Evolutionary conservation across 192 early-diverging fungal genomes (phyloP), one percentile per base, ranked within the genome.

Genomic region (Backusella circina): DNA sequence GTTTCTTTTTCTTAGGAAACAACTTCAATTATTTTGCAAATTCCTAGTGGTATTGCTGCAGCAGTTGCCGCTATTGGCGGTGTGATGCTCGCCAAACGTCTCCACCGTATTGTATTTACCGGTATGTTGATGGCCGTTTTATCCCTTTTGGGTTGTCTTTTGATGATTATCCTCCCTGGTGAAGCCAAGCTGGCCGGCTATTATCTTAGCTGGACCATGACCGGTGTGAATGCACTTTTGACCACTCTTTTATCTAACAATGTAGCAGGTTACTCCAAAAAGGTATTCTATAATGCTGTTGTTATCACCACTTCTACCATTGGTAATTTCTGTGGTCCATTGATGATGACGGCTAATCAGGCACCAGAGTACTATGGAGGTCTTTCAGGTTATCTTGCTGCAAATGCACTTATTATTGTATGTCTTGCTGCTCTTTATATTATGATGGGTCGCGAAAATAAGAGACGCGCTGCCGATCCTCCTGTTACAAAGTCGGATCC

Each of bases 301-400:
- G 39, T 47, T 23, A 38, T 75, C 13, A 18, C 68, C 4, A 28
- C 54, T n/a, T 71, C 44, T 12, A 77, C 75, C 8, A 35, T 71
- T 71, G 75, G 75, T 23, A 77, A 71, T 33, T 50, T 71, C 21
- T 36, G 47, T 72, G 75, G 70, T 15, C 75, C 70, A 13, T 33
- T 77, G 4, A 66, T 72, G 37, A 77, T 77, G 75, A 64, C 38
- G 4, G 38, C 32, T 2, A 67, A 66, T 26, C 70, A 77, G 44
- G 38, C 61, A 9, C 75, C 75, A 30, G 26, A 28, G 9, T 77
- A 77, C 6, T 39, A 44, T 33, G 70, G 70, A 2, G 75, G 69
- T 36, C 36, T 71, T 30, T 30, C 50, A 23, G 64, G 75, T 2
- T 37, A 18, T 72, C 21, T 64, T 26, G 61, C n/a, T 12, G 37